Evolutionary conservation across 331 rosid species (phyloP).

Genomic region (Acacia concinna): DNA sequence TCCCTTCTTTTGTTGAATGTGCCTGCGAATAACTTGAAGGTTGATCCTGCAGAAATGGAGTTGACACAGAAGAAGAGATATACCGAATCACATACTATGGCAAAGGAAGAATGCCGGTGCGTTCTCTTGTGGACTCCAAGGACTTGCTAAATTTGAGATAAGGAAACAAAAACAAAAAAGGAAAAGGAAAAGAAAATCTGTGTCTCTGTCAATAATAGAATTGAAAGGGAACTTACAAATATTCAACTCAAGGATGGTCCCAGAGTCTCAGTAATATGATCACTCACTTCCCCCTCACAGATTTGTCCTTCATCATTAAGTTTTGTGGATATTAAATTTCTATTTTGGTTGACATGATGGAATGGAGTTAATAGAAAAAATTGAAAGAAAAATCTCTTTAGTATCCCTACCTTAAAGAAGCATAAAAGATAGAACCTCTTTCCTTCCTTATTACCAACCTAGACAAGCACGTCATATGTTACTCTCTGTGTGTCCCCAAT

Average conservation of each 20-base stretch:
- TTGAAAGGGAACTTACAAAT: neutral
- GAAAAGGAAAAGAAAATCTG: neutral
- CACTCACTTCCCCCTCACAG: neutral
- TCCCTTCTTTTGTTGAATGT: neutral
- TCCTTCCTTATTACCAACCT: neutral
- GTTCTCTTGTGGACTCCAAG: conserved; percentile 26
- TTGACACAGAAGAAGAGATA: conserved; percentile 77
- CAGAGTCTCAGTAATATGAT: neutral
- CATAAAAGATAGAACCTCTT: neutral
- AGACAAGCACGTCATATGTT: neutral
- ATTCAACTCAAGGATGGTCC: neutral
- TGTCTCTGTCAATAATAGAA: neutral
- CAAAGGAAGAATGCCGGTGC: conserved; percentile 79
- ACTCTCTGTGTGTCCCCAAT: neutral
- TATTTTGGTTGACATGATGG: neutral
- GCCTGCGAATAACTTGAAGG: conserved; percentile 10
- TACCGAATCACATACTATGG: conserved; percentile 72
- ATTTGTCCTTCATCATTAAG: conserved; percentile 6
- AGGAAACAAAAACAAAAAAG: neutral
- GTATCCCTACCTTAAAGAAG: neutral
- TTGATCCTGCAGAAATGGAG: conserved; percentile 68
- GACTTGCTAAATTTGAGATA: neutral
- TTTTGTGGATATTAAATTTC: neutral
- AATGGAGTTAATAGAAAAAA: neutral
- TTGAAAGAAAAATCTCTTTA: neutral